A percentile compares a stretch with the other conserved stretches of the same genome.
phyloP scores from a whole-genome alignment of 805 yeast genomes.

The Kazachstania bromeliacearum region DNA sequence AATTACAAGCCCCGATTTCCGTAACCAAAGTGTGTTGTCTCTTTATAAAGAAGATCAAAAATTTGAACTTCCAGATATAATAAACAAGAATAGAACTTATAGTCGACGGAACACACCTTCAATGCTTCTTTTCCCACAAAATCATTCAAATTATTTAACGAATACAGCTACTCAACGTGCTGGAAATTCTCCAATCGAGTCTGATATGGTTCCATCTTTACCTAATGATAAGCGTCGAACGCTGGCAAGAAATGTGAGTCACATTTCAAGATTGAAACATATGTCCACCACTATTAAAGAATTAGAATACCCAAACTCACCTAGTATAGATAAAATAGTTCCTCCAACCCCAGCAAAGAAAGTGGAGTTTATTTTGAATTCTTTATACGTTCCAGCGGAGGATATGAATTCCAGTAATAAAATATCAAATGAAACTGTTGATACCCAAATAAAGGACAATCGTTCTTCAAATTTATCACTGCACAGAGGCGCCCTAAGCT shows the following conservation, averaged over 20 bases:
- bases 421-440: not conserved
- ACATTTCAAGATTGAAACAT: conserved; percentile 14
- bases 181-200: too few species aligned
- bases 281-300: conserved; percentile 23
- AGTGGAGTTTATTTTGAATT: conserved; percentile 36
- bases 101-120: conserved; percentile 21
- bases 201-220: too few species aligned
- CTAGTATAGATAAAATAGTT: conserved; percentile 35
- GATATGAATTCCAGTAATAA: not conserved
- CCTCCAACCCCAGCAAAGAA: conserved; percentile 66
- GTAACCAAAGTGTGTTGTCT: conserved; percentile 27
- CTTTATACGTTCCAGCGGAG: conserved; percentile 21
- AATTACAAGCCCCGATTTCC: conserved; percentile 22
- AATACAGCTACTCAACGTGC: too few species aligned
- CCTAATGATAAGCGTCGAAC: not conserved
- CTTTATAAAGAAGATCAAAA: conserved; percentile 15
- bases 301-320: conserved; percentile 39
- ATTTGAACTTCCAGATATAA: conserved; percentile 13
- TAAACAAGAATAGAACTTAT: conserved; percentile 3
- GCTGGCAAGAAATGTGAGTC: conserved; percentile 6
- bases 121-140: conserved; percentile 25
- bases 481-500: conserved; percentile 19
- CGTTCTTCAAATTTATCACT: conserved; percentile 1
- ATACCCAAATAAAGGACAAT: not conserved
- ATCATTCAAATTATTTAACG: conserved; percentile 6